These are phyloP conservation scores for Elaeagnus macrophylla DNA, from an alignment of 306 rosid species.

Conservation along the genomic window DNA sequence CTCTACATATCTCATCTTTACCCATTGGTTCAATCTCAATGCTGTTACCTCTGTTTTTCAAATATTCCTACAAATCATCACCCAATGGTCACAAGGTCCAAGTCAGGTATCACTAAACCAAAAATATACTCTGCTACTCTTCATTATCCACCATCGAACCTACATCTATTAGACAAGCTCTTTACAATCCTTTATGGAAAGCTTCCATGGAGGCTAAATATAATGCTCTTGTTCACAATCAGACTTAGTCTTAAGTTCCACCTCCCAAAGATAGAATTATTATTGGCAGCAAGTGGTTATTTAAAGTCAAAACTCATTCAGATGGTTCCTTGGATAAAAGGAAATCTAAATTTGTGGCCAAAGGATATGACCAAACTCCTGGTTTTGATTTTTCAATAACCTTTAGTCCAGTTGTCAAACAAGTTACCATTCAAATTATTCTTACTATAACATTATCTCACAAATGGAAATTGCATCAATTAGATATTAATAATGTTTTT, in stretches of 20 bases:
- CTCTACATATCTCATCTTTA: no score
- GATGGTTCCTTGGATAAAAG: not conserved
- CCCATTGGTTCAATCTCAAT: no score
- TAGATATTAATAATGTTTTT: not conserved
- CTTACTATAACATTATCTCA: not conserved
- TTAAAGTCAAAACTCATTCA: not conserved
- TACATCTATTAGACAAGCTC: not conserved
- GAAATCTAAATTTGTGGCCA: not conserved
- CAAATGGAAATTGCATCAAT: not conserved
- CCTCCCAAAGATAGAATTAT: not conserved
- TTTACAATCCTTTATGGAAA: not conserved
- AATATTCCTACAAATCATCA: no score
- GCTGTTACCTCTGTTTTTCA: no score
- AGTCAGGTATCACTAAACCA: no score
- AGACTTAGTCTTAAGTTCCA: not conserved
- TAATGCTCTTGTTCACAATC: not conserved
- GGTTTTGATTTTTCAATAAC: not conserved
- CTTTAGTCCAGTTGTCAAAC: not conserved
- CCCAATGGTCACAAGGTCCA: no score
- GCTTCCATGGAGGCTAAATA: not conserved
- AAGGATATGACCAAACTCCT: not conserved
- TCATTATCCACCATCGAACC: no score
- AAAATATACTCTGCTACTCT: no score
- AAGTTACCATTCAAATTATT: not conserved
- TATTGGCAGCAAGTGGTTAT: not conserved